These are phyloP conservation scores for Alternaria brassicae DNA, from an alignment of 2,329 filamentous ascomycete genomes.

Conservation along the genomic window DNA sequence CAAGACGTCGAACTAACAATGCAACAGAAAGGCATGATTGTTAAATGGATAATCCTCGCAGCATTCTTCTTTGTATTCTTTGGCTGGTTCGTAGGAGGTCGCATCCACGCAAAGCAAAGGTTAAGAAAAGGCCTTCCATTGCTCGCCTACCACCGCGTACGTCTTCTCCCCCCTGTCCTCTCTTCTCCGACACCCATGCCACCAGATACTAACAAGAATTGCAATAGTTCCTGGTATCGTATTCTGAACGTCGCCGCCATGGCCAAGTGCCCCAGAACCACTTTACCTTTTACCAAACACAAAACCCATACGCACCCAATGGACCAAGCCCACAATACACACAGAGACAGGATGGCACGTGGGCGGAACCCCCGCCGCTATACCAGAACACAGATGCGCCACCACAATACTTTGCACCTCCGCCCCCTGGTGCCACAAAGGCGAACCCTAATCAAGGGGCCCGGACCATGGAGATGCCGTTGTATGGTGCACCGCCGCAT, in stretches of 20 bases:
- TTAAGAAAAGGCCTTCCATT: slow-evolving; percentile 71
- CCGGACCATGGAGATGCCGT: slow-evolving; percentile 37
- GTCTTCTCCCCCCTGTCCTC: slow-evolving; percentile 11
- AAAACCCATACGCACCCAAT: slow-evolving; percentile 24
- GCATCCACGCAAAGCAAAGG: slow-evolving; percentile 72
- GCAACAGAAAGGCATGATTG: slow-evolving; percentile 65
- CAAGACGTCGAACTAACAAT: slow-evolving; percentile 10
- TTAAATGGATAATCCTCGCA: slow-evolving; percentile 76
- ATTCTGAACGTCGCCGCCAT: slow-evolving; percentile 44
- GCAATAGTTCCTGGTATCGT: slow-evolving; percentile 53
- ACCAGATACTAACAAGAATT: background rate
- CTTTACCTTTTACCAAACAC: slow-evolving; percentile 50
- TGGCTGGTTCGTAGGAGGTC: slow-evolving; percentile 70
- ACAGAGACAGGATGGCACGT: slow-evolving; percentile 39
- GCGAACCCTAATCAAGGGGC: slow-evolving; percentile 33
- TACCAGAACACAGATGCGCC: slow-evolving; percentile 46
- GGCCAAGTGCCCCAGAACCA: slow-evolving; percentile 46
- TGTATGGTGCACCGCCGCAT: slow-evolving; percentile 24
- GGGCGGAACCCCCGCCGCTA: slow-evolving; percentile 43
- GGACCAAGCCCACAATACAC: slow-evolving; percentile 24
- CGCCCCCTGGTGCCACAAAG: slow-evolving; percentile 43
- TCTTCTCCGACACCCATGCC: background rate
- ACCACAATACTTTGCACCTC: slow-evolving; percentile 44
- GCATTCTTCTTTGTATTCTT: slow-evolving; percentile 65
- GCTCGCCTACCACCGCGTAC: slow-evolving; percentile 70